Conservation (phyloP, 441 rosid species). For the Breynia disticha region DNA sequence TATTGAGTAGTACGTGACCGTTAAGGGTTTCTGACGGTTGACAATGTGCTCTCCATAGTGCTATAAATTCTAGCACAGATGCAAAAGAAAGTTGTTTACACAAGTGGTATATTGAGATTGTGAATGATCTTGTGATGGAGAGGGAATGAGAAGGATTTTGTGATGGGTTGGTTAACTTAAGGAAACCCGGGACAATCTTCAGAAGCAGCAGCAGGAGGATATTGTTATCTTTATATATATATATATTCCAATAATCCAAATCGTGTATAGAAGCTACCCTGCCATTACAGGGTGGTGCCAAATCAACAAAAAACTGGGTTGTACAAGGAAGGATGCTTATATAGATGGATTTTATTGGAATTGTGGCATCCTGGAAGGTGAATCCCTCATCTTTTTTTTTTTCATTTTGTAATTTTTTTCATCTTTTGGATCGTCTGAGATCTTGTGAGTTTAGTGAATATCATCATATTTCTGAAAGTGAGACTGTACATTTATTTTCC, state of each 20-base stretch:
- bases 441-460: neutral
- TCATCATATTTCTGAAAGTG: too few species aligned
- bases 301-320: constrained; percentile 16
- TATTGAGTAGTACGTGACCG: constrained; percentile 23
- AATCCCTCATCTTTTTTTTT: constrained; percentile 12
- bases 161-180: constrained; percentile 3
- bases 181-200: constrained; percentile 18
- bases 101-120: constrained; percentile 2
- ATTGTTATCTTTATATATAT: constrained; percentile 10
- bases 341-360: constrained; percentile 15
- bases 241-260: constrained; percentile 27
- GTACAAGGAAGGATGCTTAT: constrained; percentile 25
- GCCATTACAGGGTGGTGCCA: constrained; percentile 31
- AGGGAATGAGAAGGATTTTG: constrained; percentile 1
- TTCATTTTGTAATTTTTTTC: constrained; percentile 4
- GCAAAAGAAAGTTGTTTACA: constrained; percentile 9
- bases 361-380: constrained; percentile 22
- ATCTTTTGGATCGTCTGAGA: constrained; percentile 4
- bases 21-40: constrained; percentile 3
- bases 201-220: constrained; percentile 14
- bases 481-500: too few species aligned
- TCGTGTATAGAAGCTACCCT: constrained; percentile 37
- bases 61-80: constrained; percentile 19
- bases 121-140: neutral
- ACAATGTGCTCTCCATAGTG: constrained; percentile 13